Base-by-base conservation (phyloP, 225 moss, liverwort and hornwort genomes). In the Straminergon stramineum region DNA sequence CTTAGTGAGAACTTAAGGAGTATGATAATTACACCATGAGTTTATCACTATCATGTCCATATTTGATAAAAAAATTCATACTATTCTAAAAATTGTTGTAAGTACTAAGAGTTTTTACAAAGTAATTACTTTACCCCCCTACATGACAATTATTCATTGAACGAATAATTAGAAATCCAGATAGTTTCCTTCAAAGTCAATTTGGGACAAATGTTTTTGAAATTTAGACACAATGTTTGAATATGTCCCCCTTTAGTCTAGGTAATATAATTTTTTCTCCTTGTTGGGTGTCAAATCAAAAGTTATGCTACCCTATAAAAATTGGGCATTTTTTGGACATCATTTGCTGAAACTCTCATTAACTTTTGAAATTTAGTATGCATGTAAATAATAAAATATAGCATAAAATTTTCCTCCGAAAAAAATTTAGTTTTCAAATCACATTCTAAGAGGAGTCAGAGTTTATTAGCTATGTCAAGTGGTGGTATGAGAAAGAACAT, bases 1-100 rank as follows among this genome's bases (percentile, higher is more conserved):
- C 9, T 24, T 48, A 17, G 6, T 10, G 10, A 30, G 18, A 48
- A 2, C 2, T 45, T 4, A 9, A 31, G 0, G 10, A 17, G 1
- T 17, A 10, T 10, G 4, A 4, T 10, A 43, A 48, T 11, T 48
- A 48, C 0, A 75, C 18, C 17, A 48, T 27, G 16, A 43, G 5
- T 73, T 43, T 43, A 43, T 43, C 1, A 73, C 9, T 27, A 43
- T 27, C 9, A 73, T 16, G 5, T 73, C 16, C 5, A 27, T 45
- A 43, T 28, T 73, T 28, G 0, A 5, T 68, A 6, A 23, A 45
- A 27, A 28, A 28, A 4, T 43, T 16, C 2, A 73, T 9, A 68
- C 4, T 11, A 23, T n/a, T 68, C 9, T 35, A 66, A 66, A 5
- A 17, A 35, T 34, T 10, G 0, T 66, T 18, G 66, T 18, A 34